Conservation (phyloP, 371 early-diverging fungal genomes). For the Circinella umbellata region DNA sequence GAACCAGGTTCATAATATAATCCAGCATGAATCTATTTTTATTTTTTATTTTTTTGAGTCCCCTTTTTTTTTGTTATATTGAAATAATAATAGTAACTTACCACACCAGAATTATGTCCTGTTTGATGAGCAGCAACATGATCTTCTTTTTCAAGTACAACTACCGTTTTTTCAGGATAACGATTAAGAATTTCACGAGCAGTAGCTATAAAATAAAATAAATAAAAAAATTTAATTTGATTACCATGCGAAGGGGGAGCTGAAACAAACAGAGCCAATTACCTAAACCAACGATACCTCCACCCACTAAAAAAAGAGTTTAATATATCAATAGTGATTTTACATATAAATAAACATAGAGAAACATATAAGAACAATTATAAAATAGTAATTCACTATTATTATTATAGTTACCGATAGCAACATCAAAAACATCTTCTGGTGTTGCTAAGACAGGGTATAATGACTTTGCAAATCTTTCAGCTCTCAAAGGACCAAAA, state of each 20-base stretch:
- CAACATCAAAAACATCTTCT: slow-evolving; percentile 40
- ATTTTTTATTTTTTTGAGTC: too few relatives aligned
- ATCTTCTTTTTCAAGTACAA: slow-evolving; percentile 48
- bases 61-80: too few relatives aligned
- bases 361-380: background rate
- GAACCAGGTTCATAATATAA: slow-evolving; percentile 53
- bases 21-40: slow-evolving; percentile 46
- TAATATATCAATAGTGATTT: background rate
- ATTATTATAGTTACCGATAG: slow-evolving; percentile 20
- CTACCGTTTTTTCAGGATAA: slow-evolving; percentile 46
- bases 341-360: background rate
- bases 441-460: slow-evolving; percentile 20
- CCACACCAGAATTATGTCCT: slow-evolving; percentile 53
- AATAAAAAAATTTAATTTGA: background rate
- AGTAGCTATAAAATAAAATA: slow-evolving; percentile 27
- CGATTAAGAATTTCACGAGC: slow-evolving; percentile 49
- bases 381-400: too few relatives aligned
- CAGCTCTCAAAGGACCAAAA: slow-evolving; percentile 33
- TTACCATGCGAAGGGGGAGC: too few relatives aligned
- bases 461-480: slow-evolving; percentile 21
- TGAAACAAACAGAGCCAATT: background rate
- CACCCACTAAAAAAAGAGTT: slow-evolving; percentile 34
- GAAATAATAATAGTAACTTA: background rate
- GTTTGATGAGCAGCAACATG: slow-evolving; percentile 53
- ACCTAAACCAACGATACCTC: slow-evolving; percentile 50